These are phyloP conservation scores for Russula virescens DNA, from an alignment of 768 basidiomycete genomes.

Conservation along the genomic window DNA sequence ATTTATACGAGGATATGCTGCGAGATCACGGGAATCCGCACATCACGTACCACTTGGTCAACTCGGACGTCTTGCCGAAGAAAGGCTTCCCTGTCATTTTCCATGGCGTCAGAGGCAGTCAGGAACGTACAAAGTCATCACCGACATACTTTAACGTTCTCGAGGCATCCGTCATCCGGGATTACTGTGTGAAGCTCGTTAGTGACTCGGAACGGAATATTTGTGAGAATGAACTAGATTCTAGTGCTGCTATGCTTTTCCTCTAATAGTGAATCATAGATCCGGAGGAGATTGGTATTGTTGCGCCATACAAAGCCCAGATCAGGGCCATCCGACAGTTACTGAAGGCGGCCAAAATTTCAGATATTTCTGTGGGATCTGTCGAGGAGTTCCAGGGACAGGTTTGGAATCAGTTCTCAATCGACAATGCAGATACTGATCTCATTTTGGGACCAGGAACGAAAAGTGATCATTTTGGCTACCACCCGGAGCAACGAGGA, in stretches of 20 bases:
- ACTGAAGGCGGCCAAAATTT: slow-evolving; percentile 20
- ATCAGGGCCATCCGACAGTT: slow-evolving; percentile 31
- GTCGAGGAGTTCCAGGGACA: slow-evolving; percentile 41
- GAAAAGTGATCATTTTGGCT: slow-evolving; percentile 35
- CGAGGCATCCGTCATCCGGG: slow-evolving; percentile 34
- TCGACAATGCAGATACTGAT: neutral
- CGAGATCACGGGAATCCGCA: slow-evolving; percentile 28
- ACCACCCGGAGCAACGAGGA: slow-evolving; percentile 33
- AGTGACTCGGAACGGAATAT: slow-evolving; percentile 29
- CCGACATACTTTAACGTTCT: slow-evolving; percentile 35
- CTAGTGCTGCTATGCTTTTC: neutral
- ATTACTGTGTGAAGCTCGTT: slow-evolving; percentile 31
- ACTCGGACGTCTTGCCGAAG: slow-evolving; percentile 30
- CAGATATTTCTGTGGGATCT: slow-evolving; percentile 32
- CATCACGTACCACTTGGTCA: slow-evolving; percentile 28
- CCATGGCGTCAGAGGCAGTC: slow-evolving; percentile 32
- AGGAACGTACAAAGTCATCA: slow-evolving; percentile 32
- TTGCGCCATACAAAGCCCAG: slow-evolving; percentile 38
- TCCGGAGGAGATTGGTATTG: slow-evolving; percentile 34
- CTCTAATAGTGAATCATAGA: slow-evolving; percentile 17
- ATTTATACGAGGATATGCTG: slow-evolving; percentile 35
- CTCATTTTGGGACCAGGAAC: slow-evolving; percentile 2
- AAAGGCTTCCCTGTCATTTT: slow-evolving; percentile 32
- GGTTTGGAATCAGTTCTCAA: slow-evolving; percentile 24
- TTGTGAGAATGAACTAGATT: slow-evolving; percentile 25